A percentile compares a stretch with the other conserved stretches of the same genome.
phyloP scores from a whole-genome alignment of 164 flowering plant species.

The Liriodendron chinense region DNA sequence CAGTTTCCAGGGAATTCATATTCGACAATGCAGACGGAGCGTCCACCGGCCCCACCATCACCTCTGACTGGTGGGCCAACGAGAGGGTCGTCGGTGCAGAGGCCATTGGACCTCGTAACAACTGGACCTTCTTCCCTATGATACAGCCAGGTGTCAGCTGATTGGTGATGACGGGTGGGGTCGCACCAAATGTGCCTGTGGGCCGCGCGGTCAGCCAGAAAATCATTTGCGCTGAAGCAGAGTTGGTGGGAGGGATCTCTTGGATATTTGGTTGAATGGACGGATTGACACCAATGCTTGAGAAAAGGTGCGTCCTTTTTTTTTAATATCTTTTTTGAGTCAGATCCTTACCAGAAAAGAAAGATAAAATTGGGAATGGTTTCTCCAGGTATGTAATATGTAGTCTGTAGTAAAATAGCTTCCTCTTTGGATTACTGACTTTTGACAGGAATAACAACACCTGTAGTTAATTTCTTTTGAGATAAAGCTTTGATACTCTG shows the following conservation, averaged over 20 bases:
- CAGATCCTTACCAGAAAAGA: background rate
- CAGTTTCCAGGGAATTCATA: constrained; percentile 76
- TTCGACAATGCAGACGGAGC: constrained; percentile 65
- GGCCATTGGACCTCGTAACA: constrained; percentile 20
- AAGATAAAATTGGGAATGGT: background rate
- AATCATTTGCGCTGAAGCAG: too few species aligned
- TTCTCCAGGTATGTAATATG: background rate
- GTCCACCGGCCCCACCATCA: constrained; percentile 29
- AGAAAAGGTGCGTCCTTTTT: too few species aligned
- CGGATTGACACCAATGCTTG: too few species aligned
- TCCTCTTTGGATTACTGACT: background rate
- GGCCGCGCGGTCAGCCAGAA: too few species aligned
- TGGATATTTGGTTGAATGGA: too few species aligned
- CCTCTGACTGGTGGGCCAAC: constrained; percentile 76
- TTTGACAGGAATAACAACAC: background rate
- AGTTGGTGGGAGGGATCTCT: too few species aligned
- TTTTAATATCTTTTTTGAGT: background rate
- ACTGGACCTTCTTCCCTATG: constrained; percentile 81
- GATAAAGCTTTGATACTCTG: background rate
- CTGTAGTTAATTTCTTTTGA: background rate
- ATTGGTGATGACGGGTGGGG: constrained; percentile 1
- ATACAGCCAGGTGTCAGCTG: constrained; percentile 75
- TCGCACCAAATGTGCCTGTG: background rate
- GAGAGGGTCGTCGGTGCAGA: constrained; percentile 54
- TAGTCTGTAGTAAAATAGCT: background rate